Base-by-base conservation (phyloP, 192 early-diverging fungal species). In the Linnemannia exigua region DNA sequence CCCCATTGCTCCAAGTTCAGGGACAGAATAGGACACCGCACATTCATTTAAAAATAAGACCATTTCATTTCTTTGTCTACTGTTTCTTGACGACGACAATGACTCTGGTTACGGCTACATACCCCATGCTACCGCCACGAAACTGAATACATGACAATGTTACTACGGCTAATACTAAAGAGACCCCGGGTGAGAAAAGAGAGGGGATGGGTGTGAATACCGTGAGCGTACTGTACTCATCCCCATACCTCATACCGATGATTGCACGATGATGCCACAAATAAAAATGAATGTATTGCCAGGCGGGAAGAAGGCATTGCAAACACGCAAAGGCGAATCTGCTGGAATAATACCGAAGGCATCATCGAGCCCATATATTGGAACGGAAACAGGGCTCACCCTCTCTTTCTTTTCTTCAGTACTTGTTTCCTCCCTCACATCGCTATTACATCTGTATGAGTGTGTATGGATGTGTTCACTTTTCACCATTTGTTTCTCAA, bases 181-280 rank as follows among this genome's bases (percentile, higher is more conserved):
- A n/a, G 6, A n/a, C 52, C 52, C n/a, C 11, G 52, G 25, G 22
- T 14, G 2, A 54, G 22, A 25, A 8, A 25, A 8, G 2, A 16
- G 52, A 54, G 22, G 22, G 22, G 20, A 54, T 54, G 52, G 52
- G 22, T n/a, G n/a, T n/a, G n/a, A n/a, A n/a, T n/a, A n/a, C n/a
- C 41, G 41, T 3, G 41, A 44, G 9, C 9, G 41, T 6, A 44
- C 41, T 6, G 9, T 44, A 44, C 3, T 6, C 41, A 44, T 44
- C 5, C 9, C 41, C 41, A 44, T 63, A n/a, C 25, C 58, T 14
- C 28, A 15, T n/a, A 31, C 5, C 25, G 31, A 63, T 63, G 58
- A 63, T 63, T 31, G 58, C 58, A 63, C 28, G 58, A 58, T 58
- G 58, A 63, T 63, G 58, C 58, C 58, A 63, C 58, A n/a, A 15